Conservation (phyloP, 352 stramenopile species). For the Pilasporangium apinafurcum region DNA sequence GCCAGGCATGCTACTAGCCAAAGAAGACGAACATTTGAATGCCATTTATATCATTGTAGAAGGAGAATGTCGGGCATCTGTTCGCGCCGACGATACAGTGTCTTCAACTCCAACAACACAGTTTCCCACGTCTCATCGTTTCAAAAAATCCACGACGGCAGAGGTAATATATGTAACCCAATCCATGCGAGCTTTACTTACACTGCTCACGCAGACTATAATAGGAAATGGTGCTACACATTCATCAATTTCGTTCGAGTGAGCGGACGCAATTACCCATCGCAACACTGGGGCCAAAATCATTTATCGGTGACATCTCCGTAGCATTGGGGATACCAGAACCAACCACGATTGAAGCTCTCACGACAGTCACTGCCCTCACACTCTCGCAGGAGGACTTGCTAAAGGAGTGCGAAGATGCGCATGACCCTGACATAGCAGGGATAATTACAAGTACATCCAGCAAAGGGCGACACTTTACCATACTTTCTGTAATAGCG, state of each 20-base stretch:
- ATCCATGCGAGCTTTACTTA: neutral
- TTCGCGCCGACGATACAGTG: conserved; percentile 3
- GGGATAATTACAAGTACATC: conserved; percentile 16
- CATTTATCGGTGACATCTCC: conserved; percentile 29
- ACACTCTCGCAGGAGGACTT: conserved; percentile 29
- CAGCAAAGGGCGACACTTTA: neutral
- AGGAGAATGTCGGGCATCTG: conserved; percentile 30
- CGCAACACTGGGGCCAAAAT: conserved; percentile 28
- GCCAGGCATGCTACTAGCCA: conserved; percentile 15
- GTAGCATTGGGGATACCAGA: conserved; percentile 22
- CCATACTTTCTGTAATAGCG: neutral
- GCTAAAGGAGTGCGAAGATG: conserved; percentile 26
- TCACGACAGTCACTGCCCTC: conserved; percentile 26
- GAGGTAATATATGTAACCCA: neutral
- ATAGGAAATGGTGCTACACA: conserved; percentile 15
- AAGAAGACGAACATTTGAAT: conserved; percentile 16
- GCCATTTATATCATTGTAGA: conserved; percentile 28
- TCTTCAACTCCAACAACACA: neutral
- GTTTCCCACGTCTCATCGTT: neutral
- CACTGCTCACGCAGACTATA: neutral
- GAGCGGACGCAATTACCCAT: conserved; percentile 17
- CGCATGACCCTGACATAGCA: conserved; percentile 20
- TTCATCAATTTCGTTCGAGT: conserved; percentile 16
- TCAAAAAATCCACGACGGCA: conserved; percentile 1
- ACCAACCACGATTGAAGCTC: conserved; percentile 22